Base-by-base conservation (phyloP, 108 stramenopile species). In the Pseudonitzschia delicatissima region DNA sequence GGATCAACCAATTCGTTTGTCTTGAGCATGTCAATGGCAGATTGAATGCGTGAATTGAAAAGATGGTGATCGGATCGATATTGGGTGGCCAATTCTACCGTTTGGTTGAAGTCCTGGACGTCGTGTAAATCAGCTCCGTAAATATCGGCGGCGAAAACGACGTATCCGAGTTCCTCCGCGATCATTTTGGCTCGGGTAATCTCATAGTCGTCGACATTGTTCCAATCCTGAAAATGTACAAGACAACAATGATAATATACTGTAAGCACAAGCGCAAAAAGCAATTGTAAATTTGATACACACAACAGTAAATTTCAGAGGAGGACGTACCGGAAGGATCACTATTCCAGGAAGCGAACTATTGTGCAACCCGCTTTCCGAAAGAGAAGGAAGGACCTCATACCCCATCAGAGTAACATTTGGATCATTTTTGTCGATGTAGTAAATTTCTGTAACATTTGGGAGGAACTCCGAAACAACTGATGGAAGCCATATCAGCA, bases 61-160 rank as follows among this genome's bases (percentile, higher is more conserved):
- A 82, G 26, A 2, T 58, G 45, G 11, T 69, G 61, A 66, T 82
- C 71, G 36, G 48, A 39, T 11, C 72, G 64, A 39, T 66, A 82
- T 3, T 31, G 39, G 13, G 32, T 66, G 49, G 74, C 67, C 20
- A 53, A 18, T 28, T 52, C 57, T 5, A 31, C 25, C 11, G 57
- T 57, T 12, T 34, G 28, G 11, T 36, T 23, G 27, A 58, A 45
- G 23, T 64, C 53, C 37, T 59, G 28, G 12, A 72, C 63, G 20
- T 52, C 55, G 2, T 71, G 61, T 17, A 69, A 52, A 20, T 73
- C 71, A 0, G 64, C 71, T 8, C 82, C 82, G 37, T 67, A 82
- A 34, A 78, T 73, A 67, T 82, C 82, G 36, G 82, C 82, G 12
- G 72, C 78, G 39, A 82, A 79, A 12, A 67, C 78, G 4, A 76